These are phyloP conservation scores for Hygrocybe coccinea DNA, from an alignment of 768 basidiomycete genomes.

Conservation along the genomic window DNA sequence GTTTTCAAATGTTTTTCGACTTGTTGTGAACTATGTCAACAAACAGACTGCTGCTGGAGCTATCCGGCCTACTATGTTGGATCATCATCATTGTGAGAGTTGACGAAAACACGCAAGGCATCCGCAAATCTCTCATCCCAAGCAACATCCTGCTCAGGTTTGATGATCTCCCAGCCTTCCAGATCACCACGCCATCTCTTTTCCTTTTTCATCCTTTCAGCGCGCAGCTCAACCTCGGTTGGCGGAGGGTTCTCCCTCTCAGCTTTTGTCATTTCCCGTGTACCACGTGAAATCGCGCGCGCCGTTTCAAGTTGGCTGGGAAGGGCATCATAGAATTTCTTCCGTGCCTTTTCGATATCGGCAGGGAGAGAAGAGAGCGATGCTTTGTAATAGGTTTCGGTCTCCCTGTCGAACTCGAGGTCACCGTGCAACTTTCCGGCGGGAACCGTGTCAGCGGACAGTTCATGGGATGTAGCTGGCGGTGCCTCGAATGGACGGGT, in stretches of 20 bases:
- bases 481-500: conserved; percentile 56
- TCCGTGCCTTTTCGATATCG: conserved; percentile 63
- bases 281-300: conserved; percentile 67
- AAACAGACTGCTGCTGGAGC: not conserved
- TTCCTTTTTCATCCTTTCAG: conserved; percentile 88
- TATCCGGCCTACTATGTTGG: not conserved
- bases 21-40: not conserved
- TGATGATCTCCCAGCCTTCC: conserved; percentile 73
- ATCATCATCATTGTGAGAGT: conserved; percentile 36
- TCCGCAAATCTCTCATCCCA: conserved; percentile 76
- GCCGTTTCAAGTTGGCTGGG: conserved; percentile 63
- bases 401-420: conserved; percentile 65
- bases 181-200: conserved; percentile 76
- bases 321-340: conserved; percentile 72
- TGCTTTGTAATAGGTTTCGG: conserved; percentile 66
- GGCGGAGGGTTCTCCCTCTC: conserved; percentile 74
- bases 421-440: conserved; percentile 42
- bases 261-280: conserved; percentile 80
- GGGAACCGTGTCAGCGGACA: conserved; percentile 5
- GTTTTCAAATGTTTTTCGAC: not conserved
- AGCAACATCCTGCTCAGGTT: conserved; percentile 52
- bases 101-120: conserved; percentile 56
- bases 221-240: conserved; percentile 83
- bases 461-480: conserved; percentile 18
- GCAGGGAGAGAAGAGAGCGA: conserved; percentile 49